Conservation (phyloP, 179 eudicot species). For the Kewa caespitosa region DNA sequence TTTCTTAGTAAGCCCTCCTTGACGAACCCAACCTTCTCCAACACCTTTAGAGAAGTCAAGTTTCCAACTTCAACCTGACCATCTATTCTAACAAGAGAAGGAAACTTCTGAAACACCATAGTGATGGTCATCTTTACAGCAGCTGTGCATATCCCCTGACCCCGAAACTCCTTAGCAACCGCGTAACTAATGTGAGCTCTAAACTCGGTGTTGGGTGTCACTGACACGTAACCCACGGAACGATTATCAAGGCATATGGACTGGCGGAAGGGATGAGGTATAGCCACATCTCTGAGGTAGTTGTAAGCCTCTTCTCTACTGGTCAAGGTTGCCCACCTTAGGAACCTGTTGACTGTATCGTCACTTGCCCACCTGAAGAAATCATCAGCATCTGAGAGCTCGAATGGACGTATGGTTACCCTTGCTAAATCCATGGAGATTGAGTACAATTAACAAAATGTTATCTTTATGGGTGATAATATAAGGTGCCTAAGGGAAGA, state of each 20-base stretch:
- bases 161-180: constrained; percentile 35
- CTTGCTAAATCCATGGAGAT: too few relatives aligned
- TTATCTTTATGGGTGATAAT: too few relatives aligned
- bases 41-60: constrained; percentile 44
- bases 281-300: constrained; percentile 38
- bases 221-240: constrained; percentile 41
- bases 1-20: constrained; percentile 47
- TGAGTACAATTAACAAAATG: too few relatives aligned
- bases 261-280: constrained; percentile 55
- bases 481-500: too few relatives aligned
- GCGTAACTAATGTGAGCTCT: constrained; percentile 39
- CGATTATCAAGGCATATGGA: constrained; percentile 44
- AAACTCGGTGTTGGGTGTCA: constrained; percentile 28
- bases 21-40: constrained; percentile 47
- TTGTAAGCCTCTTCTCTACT: constrained; percentile 29
- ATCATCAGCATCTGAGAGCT: constrained; percentile 42
- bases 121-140: constrained; percentile 32
- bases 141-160: constrained; percentile 35
- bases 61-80: constrained; percentile 39
- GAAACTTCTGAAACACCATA: constrained; percentile 28
- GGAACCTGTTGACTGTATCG: constrained; percentile 35
- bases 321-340: constrained; percentile 35
- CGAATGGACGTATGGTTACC: constrained; percentile 33
- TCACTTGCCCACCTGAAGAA: constrained; percentile 48
- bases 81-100: constrained; percentile 35